Evolutionary conservation across 805 yeast species (phyloP).

Genomic region (Metschnikowia koreensis): DNA sequence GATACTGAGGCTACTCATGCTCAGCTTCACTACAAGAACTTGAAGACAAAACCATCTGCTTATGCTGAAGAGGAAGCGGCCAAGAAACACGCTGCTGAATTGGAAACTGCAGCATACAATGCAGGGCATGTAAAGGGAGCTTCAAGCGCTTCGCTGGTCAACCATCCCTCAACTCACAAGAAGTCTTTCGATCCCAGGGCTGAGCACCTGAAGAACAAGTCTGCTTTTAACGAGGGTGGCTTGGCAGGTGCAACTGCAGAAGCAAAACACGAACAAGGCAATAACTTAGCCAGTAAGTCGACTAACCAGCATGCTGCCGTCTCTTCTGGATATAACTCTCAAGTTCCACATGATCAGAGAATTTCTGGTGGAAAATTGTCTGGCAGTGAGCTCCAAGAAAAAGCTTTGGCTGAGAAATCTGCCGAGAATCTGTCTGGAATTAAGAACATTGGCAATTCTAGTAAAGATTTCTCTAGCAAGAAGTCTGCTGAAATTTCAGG

Average conservation of each 20-base stretch:
- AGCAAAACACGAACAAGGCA: slow-evolving; percentile 3
- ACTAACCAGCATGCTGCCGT: neutral
- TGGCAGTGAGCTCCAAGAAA: neutral
- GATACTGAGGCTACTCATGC: slow-evolving; percentile 28
- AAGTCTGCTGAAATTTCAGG: neutral
- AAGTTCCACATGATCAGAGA: neutral
- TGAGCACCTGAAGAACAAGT: slow-evolving; percentile 31
- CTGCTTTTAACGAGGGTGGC: slow-evolving; percentile 31
- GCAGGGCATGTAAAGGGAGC: slow-evolving; percentile 19
- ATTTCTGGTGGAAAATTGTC: neutral
- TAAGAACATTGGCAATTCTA: neutral
- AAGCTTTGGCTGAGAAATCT: no score
- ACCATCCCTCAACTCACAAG: neutral
- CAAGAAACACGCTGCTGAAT: slow-evolving; percentile 11
- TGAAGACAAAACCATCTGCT: slow-evolving; percentile 25
- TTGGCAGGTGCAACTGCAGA: slow-evolving; percentile 22
- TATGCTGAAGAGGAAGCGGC: slow-evolving; percentile 17
- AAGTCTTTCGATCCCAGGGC: slow-evolving; percentile 19
- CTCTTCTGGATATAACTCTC: neutral
- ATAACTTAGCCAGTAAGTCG: neutral
- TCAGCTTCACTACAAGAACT: slow-evolving; percentile 16
- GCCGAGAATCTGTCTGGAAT: no score
- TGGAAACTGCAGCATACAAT: slow-evolving; percentile 19
- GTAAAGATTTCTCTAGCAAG: neutral
- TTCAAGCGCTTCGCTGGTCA: slow-evolving; percentile 3